Evolutionary conservation across 148 eudicot genomes (phyloP).

Genomic region (Nyssa sinensis): DNA sequence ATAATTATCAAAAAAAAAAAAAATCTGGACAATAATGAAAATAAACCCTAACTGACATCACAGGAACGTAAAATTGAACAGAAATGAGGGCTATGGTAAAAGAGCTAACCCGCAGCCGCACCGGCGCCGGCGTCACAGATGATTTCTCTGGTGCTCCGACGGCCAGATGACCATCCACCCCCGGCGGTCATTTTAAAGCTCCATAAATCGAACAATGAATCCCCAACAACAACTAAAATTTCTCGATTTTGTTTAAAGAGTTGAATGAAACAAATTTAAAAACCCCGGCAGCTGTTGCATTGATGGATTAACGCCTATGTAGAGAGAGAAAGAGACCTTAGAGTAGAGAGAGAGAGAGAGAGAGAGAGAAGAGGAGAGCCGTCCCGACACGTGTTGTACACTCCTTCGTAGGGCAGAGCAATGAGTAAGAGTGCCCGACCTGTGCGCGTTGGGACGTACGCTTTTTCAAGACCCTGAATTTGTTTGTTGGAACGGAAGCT

Average conservation of each 20-base stretch:
- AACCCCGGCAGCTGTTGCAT: background rate
- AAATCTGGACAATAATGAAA: background rate
- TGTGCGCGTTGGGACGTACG: background rate
- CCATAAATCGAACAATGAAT: background rate
- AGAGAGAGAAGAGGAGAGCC: too few relatives aligned
- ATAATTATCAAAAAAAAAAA: too few relatives aligned
- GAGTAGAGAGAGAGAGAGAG: too few relatives aligned
- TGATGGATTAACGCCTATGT: background rate
- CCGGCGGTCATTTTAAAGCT: conserved; percentile 28
- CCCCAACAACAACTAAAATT: background rate
- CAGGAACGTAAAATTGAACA: background rate
- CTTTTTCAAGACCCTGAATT: too few relatives aligned
- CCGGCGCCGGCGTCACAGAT: conserved; percentile 71
- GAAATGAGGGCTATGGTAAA: too few relatives aligned
- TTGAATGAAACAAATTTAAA: background rate
- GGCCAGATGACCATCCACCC: too few relatives aligned
- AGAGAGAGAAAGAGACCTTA: background rate
- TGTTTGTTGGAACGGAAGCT: too few relatives aligned
- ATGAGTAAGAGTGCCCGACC: background rate
- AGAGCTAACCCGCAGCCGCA: conserved; percentile 60
- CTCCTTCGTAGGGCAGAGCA: background rate
- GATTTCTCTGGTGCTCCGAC: conserved; percentile 38
- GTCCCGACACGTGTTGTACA: conserved; percentile 2
- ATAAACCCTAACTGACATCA: conserved; percentile 1
- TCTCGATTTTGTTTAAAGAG: background rate